These are phyloP conservation scores for Sporobolomyces phaffii DNA, from an alignment of 768 basidiomycete species.

Conservation along the genomic window DNA sequence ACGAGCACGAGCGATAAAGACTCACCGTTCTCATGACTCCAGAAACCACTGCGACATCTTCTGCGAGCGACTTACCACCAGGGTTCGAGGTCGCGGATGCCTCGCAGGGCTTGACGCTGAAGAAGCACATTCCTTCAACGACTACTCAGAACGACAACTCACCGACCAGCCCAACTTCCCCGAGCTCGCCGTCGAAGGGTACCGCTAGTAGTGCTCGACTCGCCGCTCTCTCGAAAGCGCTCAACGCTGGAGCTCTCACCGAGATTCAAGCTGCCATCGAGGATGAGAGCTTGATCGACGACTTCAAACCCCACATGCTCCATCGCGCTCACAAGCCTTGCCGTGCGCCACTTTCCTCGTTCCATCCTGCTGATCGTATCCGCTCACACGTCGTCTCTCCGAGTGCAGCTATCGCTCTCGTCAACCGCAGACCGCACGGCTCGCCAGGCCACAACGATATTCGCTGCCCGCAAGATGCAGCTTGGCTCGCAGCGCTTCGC, in stretches of 20 bases:
- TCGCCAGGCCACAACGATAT: conserved; percentile 46
- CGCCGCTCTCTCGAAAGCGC: conserved; percentile 25
- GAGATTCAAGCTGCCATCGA: conserved; percentile 49
- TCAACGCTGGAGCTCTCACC: conserved; percentile 47
- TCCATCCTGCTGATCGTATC: no score
- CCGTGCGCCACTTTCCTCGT: conserved; percentile 21
- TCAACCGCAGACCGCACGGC: conserved; percentile 61
- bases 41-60: background rate
- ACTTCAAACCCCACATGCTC: conserved; percentile 60
- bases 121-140: background rate
- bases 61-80: conserved; percentile 1
- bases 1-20: no score
- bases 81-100: conserved; percentile 12
- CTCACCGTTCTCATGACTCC: no score
- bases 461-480: conserved; percentile 59
- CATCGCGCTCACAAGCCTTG: conserved; percentile 47
- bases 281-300: conserved; percentile 50
- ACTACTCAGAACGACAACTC: background rate
- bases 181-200: conserved; percentile 4
- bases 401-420: conserved; percentile 59
- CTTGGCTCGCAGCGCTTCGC: conserved; percentile 62
- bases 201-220: conserved; percentile 20
- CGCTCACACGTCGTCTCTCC: no score
- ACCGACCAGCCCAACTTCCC: background rate
- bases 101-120: background rate